Evolutionary conservation across 345 rosid genomes (phyloP), one percentile per base, ranked within the genome.

Genomic region (Viola odorata): DNA sequence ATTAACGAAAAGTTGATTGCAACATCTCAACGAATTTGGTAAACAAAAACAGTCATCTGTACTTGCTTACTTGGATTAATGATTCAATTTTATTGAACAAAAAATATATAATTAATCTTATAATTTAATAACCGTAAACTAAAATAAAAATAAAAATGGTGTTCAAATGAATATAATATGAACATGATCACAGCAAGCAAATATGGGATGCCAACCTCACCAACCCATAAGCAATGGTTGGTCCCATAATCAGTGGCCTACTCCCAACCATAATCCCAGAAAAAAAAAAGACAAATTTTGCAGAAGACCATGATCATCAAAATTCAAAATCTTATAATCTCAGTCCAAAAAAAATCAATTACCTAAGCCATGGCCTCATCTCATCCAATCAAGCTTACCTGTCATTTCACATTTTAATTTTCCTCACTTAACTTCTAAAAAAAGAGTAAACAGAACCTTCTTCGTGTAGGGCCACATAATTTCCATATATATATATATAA

Each of bases 131-230:
- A n/a, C n/a, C n/a, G n/a, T n/a, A n/a, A n/a, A n/a, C n/a, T n/a
- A n/a, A n/a, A n/a, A n/a, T n/a, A n/a, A n/a, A n/a, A n/a, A n/a
- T n/a, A n/a, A n/a, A n/a, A n/a, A n/a, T n/a, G n/a, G n/a, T n/a
- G 50, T 8, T 7, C 50, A 44, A 37, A 49, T 3, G 32, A 38
- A 50, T 14, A 61, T 11, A 15, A 37, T 37, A 61, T 5, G 57
- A 12, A 17, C 12, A 51, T 15, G 53, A 59, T 53, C 37, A 45
- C 38, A 64, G n/a, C 6, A 59, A 62, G 64, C 51, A 67, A 63
- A 72, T 50, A 72, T 75, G 56, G 81, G 80, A 66, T 65, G 79
- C 87, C 87, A 82, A 82, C 87, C 74, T 58, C 61, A 82, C 76
- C 87, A 80, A 82, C 53, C 79, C 32, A n/a, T 23, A 23, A 17